A percentile compares a stretch with the other conserved stretches of the same genome.
Evolutionary conservation across 2,329 filamentous ascomycete species (phyloP).

Genomic region (Cercospora brassicicola): DNA sequence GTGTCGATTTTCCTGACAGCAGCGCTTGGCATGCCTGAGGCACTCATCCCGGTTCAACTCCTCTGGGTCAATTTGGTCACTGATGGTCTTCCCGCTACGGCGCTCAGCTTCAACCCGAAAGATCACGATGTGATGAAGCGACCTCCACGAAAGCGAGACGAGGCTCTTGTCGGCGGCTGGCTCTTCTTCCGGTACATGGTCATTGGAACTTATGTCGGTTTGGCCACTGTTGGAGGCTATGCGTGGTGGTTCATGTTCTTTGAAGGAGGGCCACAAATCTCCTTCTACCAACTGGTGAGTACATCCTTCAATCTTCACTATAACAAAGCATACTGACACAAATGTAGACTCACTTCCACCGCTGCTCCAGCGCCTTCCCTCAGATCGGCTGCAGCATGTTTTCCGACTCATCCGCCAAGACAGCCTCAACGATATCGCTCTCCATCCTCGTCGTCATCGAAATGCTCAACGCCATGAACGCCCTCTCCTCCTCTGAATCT

Average conservation of each 20-base stretch:
- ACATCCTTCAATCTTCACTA: no score
- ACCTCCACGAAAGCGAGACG: constrained; percentile 85
- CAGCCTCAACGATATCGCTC: constrained; percentile 88
- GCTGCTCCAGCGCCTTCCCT: constrained; percentile 80
- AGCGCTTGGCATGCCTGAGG: constrained; percentile 94
- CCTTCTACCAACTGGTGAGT: constrained; percentile 78
- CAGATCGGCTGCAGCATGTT: constrained; percentile 94
- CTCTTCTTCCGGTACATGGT: constrained; percentile 97
- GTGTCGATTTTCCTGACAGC: constrained; percentile 98
- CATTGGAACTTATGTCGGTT: constrained; percentile 90
- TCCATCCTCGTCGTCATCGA: constrained; percentile 94
- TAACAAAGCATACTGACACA: constrained; percentile 24
- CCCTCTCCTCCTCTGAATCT: constrained; percentile 90
- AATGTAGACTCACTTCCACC: constrained; percentile 86
- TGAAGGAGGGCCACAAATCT: constrained; percentile 82
- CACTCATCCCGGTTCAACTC: constrained; percentile 92
- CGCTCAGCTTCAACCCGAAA: constrained; percentile 96
- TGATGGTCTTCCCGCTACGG: constrained; percentile 92
- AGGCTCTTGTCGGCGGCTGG: constrained; percentile 90
- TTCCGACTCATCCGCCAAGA: constrained; percentile 76
- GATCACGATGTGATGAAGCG: constrained; percentile 98
- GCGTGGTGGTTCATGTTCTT: constrained; percentile 99
- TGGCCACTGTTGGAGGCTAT: constrained; percentile 93
- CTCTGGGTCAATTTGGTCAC: constrained; percentile 99
- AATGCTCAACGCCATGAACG: constrained; percentile 99